A percentile compares a stretch with the other conserved stretches of the same genome.
Conservation (phyloP, 1,284 basidiomycete genomes). For the Melampsora medusae region DNA sequence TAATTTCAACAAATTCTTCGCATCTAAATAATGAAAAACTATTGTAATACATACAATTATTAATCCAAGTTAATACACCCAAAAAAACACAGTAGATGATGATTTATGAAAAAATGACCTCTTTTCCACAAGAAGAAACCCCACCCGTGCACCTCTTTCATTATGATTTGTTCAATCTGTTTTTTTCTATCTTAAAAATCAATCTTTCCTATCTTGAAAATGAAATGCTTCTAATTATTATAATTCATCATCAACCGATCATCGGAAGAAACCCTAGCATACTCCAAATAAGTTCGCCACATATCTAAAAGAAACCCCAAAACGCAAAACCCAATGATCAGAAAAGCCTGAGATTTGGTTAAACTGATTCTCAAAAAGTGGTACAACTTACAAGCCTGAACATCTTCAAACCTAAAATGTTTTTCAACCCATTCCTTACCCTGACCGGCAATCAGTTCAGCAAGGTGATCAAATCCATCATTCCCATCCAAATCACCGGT, state of each 20-base stretch:
- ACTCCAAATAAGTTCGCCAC: constrained; percentile 41
- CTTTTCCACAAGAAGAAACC: too few species aligned
- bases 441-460: constrained; percentile 56
- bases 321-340: neutral
- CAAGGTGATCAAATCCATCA: constrained; percentile 57
- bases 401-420: constrained; percentile 59
- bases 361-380: constrained; percentile 20
- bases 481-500: constrained; percentile 56
- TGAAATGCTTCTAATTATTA: neutral
- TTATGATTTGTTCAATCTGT: too few species aligned
- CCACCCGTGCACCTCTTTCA: too few species aligned
- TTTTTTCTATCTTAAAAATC: too few species aligned
- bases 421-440: constrained; percentile 56
- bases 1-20: too few species aligned
- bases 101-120: too few species aligned
- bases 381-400: constrained; percentile 58
- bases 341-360: too few species aligned
- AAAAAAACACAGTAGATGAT: too few species aligned
- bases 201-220: too few species aligned
- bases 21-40: too few species aligned
- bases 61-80: too few species aligned
- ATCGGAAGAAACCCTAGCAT: constrained; percentile 26
- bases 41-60: too few species aligned
- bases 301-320: constrained; percentile 1
- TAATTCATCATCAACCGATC: constrained; percentile 16